Evolutionary conservation across 331 rosid species (phyloP).

Genomic region (Rosa hybrid): DNA sequence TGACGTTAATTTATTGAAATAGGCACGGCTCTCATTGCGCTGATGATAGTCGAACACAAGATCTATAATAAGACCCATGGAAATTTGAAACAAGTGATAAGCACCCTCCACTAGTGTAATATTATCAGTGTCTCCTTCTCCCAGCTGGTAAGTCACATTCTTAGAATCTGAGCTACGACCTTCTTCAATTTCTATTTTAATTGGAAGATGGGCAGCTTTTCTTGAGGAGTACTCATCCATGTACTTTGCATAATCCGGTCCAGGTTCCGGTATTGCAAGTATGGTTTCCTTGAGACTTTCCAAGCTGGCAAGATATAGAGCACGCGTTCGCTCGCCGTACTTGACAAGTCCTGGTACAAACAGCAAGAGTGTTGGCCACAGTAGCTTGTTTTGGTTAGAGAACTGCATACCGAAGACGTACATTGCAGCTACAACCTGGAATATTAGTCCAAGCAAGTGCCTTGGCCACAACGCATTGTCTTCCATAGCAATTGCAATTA

Average conservation of each 20-base stretch:
- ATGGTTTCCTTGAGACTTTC: constrained; percentile 28
- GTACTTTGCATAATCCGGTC: constrained; percentile 27
- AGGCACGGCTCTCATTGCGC: constrained; percentile 27
- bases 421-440: constrained; percentile 27
- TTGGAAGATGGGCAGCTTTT: not conserved
- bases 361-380: constrained; percentile 27
- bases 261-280: constrained; percentile 20
- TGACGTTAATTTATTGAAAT: not conserved
- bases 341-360: constrained; percentile 37
- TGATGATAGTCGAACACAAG: constrained; percentile 33
- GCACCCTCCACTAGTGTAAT: constrained; percentile 26
- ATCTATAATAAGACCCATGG: constrained; percentile 40
- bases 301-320: constrained; percentile 37
- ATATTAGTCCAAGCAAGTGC: constrained; percentile 37
- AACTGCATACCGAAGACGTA: constrained; percentile 38
- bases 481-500: constrained; percentile 47
- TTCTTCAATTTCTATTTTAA: not conserved
- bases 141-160: not conserved
- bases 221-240: constrained; percentile 7
- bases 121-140: not conserved
- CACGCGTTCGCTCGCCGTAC: constrained; percentile 35
- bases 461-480: constrained; percentile 55
- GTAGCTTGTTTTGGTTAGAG: constrained; percentile 26
- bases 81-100: constrained; percentile 10
- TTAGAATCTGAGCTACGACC: not conserved